Base-by-base conservation (phyloP, 23 red algal species). In the Agarophyton chilense region DNA sequence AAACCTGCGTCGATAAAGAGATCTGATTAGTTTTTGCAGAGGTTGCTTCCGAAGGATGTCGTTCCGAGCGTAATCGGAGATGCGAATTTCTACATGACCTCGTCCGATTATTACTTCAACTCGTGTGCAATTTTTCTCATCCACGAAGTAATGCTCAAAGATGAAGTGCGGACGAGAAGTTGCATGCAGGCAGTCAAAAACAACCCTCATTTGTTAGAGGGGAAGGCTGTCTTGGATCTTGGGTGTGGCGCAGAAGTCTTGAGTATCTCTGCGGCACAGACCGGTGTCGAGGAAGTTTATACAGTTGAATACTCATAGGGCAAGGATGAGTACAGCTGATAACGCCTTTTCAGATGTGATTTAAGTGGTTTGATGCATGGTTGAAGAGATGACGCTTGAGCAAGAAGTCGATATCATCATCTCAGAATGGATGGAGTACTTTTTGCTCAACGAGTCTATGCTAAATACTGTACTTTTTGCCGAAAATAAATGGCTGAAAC, bases 381-480 rank as follows among this genome's bases (percentile, higher is more conserved):
- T 98, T 33, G 96, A 98, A 79, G 96, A 98, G 34, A 88, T 96
- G 63, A 38, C 94, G 78, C 77, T 98, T 10, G 81, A 93, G 13
- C 54, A 65, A 24, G 65, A 93, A 38, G 96, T 98, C 16, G 96
- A 98, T 72, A 94, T 98, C 72, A 98, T 98, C 64, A 93, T 98
- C 40, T 95, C 93, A 19, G 96, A 98, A 60, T 98, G 96, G 96
- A 98, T 98, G 96, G 96, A 93, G 0, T 98, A 98, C 82, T 98
- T 98, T 78, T 81, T 98, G 50, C 94, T 98, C 62, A 95, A 98
- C 61, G 96, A 98, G 87, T 95, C 92, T 22, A 98, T 98, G 96
- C 52, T 98, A 53, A 89, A 98, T 34, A 89, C 92, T 14, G 93
- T 98, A 41, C 74, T 98, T 24, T 98, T 80, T 82, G 96, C 96